These are phyloP conservation scores for Astragalus membranaceus DNA, from an alignment of 306 rosid species.

Conservation along the genomic window DNA sequence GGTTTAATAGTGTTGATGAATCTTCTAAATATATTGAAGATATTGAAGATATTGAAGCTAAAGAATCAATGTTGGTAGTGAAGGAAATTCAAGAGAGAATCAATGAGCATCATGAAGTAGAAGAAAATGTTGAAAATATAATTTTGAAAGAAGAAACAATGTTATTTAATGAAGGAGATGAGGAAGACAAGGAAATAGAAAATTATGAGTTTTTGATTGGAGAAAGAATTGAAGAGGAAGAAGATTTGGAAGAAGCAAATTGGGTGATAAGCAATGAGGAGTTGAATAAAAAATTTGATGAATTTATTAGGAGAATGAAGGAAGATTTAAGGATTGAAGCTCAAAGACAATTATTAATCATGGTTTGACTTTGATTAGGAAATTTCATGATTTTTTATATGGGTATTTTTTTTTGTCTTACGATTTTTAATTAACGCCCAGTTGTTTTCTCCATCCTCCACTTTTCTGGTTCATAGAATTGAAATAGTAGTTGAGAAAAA, in stretches of 20 bases:
- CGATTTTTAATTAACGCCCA: not conserved
- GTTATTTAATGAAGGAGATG: slow-evolving; percentile 1
- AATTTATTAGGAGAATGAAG: slow-evolving; percentile 71
- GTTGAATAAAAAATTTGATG: slow-evolving; percentile 69
- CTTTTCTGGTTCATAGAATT: not conserved
- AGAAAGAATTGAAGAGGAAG: slow-evolving; percentile 19
- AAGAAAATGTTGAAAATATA: not conserved
- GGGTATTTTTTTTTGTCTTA: not conserved
- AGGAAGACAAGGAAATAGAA: not conserved
- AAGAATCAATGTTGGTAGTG: slow-evolving; percentile 18
- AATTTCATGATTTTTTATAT: not conserved
- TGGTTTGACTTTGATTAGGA: slow-evolving; percentile 29
- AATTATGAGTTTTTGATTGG: not conserved
- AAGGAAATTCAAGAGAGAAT: not conserved
- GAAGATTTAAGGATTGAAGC: slow-evolving; percentile 62
- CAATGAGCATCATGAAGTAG: not conserved
- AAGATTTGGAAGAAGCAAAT: slow-evolving; percentile 23
- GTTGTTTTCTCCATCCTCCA: not conserved
- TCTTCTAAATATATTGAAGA: slow-evolving; percentile 16
- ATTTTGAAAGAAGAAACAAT: slow-evolving; percentile 1
- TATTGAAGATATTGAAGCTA: slow-evolving; percentile 8
- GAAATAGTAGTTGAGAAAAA: not conserved
- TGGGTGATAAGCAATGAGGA: slow-evolving; percentile 59
- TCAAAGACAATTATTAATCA: slow-evolving; percentile 30
- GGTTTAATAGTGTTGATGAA: slow-evolving; percentile 15